Percentiles rank a stretch among this genome's conserved stretches.
Evolutionary conservation across 306 rosid genomes (phyloP).

Genomic region (Fagus sylvatica): DNA sequence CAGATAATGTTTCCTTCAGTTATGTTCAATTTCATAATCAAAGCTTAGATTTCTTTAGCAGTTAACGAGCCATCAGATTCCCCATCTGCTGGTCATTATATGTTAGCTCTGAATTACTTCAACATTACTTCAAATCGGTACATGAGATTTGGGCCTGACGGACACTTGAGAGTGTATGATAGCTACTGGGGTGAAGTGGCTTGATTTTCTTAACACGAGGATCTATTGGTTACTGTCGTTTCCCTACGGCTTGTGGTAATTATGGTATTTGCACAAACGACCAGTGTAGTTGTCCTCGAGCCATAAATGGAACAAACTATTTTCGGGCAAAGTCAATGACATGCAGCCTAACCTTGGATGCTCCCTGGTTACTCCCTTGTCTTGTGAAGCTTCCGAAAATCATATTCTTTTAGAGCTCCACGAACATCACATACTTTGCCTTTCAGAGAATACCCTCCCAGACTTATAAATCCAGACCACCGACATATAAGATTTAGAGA

Average conservation of each 20-base stretch:
- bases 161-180: background rate
- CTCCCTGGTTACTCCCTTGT: background rate
- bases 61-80: too few species aligned
- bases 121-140: too few species aligned
- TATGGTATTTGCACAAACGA: conserved; percentile 1
- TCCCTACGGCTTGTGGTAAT: background rate
- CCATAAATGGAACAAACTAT: background rate
- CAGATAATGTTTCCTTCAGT: background rate
- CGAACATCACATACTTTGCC: too few species aligned
- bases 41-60: rapidly evolving
- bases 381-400: background rate
- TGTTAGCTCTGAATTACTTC: too few species aligned
- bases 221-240: background rate
- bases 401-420: background rate
- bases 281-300: background rate
- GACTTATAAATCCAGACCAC: too few species aligned
- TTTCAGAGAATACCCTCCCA: too few species aligned
- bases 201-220: background rate
- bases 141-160: background rate
- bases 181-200: too few species aligned
- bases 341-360: background rate
- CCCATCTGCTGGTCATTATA: too few species aligned
- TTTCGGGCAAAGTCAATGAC: background rate
- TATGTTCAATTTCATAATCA: too few species aligned
- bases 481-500: too few species aligned